Base-by-base conservation (phyloP, 768 basidiomycete genomes). In the Pulveroboletus sp. region DNA sequence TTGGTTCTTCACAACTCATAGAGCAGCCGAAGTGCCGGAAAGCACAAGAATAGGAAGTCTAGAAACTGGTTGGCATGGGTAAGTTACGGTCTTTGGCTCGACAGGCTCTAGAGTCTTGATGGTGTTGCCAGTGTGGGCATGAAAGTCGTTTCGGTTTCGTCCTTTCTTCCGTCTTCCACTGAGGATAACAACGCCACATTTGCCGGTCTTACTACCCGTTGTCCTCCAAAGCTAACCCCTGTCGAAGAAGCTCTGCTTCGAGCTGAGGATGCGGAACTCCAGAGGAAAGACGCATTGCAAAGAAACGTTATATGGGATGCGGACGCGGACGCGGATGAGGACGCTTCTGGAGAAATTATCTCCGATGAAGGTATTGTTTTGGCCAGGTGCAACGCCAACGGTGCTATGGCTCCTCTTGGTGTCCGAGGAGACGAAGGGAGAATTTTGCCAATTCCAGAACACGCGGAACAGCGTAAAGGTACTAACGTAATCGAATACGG, bases 1-100 rank as follows among this genome's bases (percentile, higher is more conserved):
- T 49, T 90, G 86, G 81, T 87, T 80, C 60, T 87, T 93, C 61
- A 82, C 85, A 59, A 93, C 90, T 0, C 91, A 90, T 59, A 75
- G 77, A 56, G 60, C 78, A 23, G 75, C 77, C 27, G 90, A 93
- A 69, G 70, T 78, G 6, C 91, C 91, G 2, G 89, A 92, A 56
- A 80, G 78, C 50, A 84, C 78, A 64, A 81, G 72, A 48, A 69
- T 90, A 21, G 90, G 90, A 5, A 75, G 73, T 43, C 61, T 91
- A 3, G 70, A 84, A 35, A 84, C 89, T 2, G 84, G 86, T 11
- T 80, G 85, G 69, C 90, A 92, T 59, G 78, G 78, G 87, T 89
- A 60, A 7, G 55, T n/a, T n/a, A n/a, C n/a, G n/a, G n/a, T 43
- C 37, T 43, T 51, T 13, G 32, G 27, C n/a, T 45, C 20, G 16